Percentiles rank a stretch among this genome's conserved stretches.
phyloP scores from a whole-genome alignment of 1,284 basidiomycete species.

The Volvariella surrecta region DNA sequence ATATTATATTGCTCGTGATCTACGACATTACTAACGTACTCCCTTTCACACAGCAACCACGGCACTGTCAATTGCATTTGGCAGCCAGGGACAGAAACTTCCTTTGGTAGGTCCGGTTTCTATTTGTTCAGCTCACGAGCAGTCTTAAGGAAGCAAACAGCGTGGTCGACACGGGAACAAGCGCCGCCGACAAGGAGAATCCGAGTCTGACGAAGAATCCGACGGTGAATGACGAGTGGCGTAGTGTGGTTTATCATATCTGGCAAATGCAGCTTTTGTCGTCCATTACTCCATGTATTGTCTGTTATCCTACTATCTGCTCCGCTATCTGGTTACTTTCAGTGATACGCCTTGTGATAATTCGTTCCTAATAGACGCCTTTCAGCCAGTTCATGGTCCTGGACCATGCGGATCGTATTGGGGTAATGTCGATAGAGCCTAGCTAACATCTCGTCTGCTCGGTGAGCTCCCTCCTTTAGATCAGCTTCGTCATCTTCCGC shows the following conservation, averaged over 20 bases:
- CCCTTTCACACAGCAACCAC: conserved; percentile 74
- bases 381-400: background rate
- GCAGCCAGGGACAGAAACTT: conserved; percentile 85
- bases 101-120: conserved; percentile 54
- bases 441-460: conserved; percentile 9
- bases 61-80: conserved; percentile 83
- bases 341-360: conserved; percentile 4
- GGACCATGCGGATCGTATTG: conserved; percentile 11
- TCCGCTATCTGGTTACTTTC: background rate
- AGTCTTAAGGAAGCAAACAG: conserved; percentile 23
- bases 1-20: conserved; percentile 7
- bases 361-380: background rate
- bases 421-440: conserved; percentile 16
- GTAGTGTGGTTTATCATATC: background rate
- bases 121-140: conserved; percentile 13
- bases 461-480: too few relatives aligned
- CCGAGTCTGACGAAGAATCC: conserved; percentile 37
- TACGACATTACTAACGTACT: conserved; percentile 7
- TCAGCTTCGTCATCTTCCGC: background rate
- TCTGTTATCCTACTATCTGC: conserved; percentile 1
- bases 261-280: background rate
- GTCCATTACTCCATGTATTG: conserved; percentile 3
- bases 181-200: conserved; percentile 37
- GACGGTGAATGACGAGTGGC: conserved; percentile 22
- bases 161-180: conserved; percentile 61